A percentile compares a stretch with the other conserved stretches of the same genome.
phyloP scores from a whole-genome alignment of 2,329 filamentous ascomycete species.

The Neonectria magnoliae region DNA sequence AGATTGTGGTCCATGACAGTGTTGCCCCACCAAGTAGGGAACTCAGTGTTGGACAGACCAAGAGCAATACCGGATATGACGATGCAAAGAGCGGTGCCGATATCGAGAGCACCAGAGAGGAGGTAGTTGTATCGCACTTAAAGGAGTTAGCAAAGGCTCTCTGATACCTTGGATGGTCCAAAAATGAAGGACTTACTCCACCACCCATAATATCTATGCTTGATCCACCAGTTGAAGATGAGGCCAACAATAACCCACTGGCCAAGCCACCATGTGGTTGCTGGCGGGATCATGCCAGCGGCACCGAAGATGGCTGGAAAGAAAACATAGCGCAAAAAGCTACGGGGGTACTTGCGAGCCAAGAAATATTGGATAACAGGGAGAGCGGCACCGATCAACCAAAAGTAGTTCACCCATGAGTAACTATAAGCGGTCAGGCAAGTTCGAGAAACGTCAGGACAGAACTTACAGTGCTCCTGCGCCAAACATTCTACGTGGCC shows the following conservation, averaged over 20 bases:
- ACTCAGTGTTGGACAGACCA: constrained; percentile 3
- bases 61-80: constrained; percentile 13
- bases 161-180: too few relatives aligned
- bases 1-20: constrained; percentile 11
- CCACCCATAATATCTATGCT: constrained; percentile 73
- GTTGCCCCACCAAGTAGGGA: constrained; percentile 10
- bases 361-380: constrained; percentile 71
- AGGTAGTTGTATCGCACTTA: constrained; percentile 12
- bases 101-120: constrained; percentile 11
- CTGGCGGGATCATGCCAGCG: constrained; percentile 70
- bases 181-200: constrained; percentile 68
- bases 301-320: constrained; percentile 76
- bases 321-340: constrained; percentile 71
- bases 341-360: constrained; percentile 70
- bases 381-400: constrained; percentile 71
- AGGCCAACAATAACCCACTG: constrained; percentile 73
- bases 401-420: constrained; percentile 73
- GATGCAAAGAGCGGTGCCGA: constrained; percentile 11
- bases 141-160: background rate
- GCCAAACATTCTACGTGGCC: constrained; percentile 75
- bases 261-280: constrained; percentile 72
- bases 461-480: constrained; percentile 57
- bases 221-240: constrained; percentile 75
- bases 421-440: constrained; percentile 51
- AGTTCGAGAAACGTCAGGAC: background rate